Base-by-base conservation (phyloP, 225 moss, liverwort and hornwort species). In the Polytrichum formosum region DNA sequence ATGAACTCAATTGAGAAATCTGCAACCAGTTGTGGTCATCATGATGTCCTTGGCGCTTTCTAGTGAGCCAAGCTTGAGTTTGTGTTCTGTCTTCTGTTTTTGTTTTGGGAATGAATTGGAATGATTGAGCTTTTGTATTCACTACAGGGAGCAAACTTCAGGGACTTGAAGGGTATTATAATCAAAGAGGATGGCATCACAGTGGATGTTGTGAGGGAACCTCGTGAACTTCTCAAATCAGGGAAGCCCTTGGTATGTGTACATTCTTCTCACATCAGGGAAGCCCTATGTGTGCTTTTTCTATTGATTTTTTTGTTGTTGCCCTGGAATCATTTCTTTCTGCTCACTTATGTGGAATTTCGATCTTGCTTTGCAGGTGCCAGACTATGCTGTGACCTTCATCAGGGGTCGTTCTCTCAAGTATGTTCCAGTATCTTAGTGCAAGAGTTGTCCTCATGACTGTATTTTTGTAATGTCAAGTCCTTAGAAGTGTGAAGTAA, bases 221-320 rank as follows among this genome's bases (percentile, higher is more conserved):
- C 91, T 6, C 85, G 94, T 20, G 80, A 82, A 53, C 56, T 91
- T 55, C 81, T 98, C 53, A 79, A 90, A 18, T 98, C 98, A 21
- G 98, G 98, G 70, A 98, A 98, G 67, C 98, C 98, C 31, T 66
- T 98, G 91, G 98, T 98, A 88, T 9, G 78, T 16, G 46, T 16
- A 7, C 46, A 16, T 16, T 46, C 13, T 37, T 10, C 10, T 37
- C 13, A 13, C 13, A 13, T 46, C 16, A 46, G 16, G 13, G 46
- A 3, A 46, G 46, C 13, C 16, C 4, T 13, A 1, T 2, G 13
- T 37, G 37, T 37, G 37, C 10, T 37, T 13, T 0, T 46, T 46
- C 46, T 16, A 46, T 13, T 3, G 16, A 4, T 3, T 46, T 46
- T 16, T 46, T 46, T 7, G 46, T 46, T 16, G 4, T 1, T 23